A percentile compares a stretch with the other conserved stretches of the same genome.
These are phyloP conservation scores for Truncatella angustata DNA, from an alignment of 2,329 filamentous ascomycete species.

Conservation along the genomic window DNA sequence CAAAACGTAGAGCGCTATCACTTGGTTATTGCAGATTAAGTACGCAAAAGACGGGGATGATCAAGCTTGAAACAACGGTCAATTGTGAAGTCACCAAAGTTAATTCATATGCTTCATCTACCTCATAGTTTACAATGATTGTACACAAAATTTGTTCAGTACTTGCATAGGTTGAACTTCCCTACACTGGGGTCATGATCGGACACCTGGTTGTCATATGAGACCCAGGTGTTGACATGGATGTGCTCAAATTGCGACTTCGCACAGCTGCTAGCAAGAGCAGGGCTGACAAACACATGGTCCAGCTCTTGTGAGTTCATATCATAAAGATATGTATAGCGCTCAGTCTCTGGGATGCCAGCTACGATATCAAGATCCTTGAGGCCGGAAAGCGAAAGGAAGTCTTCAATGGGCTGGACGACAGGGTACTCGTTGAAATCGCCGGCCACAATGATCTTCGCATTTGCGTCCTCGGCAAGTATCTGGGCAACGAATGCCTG, in stretches of 20 bases:
- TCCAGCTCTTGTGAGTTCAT: constrained; percentile 69
- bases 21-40: too few relatives aligned
- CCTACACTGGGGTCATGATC: constrained; percentile 72
- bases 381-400: constrained; percentile 52
- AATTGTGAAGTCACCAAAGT: too few relatives aligned
- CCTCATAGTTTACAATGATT: too few relatives aligned
- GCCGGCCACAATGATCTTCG: constrained; percentile 59
- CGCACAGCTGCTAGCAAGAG: constrained; percentile 35
- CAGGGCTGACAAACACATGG: constrained; percentile 65
- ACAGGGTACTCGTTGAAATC: constrained; percentile 74
- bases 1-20: too few relatives aligned
- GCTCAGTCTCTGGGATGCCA: constrained; percentile 50
- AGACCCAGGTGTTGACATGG: constrained; percentile 69
- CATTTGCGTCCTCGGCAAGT: constrained; percentile 52
- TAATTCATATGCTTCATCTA: too few relatives aligned
- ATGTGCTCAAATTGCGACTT: constrained; percentile 60
- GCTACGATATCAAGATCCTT: constrained; percentile 61
- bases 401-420: constrained; percentile 56
- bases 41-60: too few relatives aligned
- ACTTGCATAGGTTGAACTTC: constrained; percentile 54
- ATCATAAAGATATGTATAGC: constrained; percentile 71
- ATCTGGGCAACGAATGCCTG: constrained; percentile 57
- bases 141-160: too few relatives aligned
- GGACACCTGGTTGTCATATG: constrained; percentile 52
- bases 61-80: too few relatives aligned